phyloP scores from a whole-genome alignment of 2,329 filamentous ascomycete genomes.

The Lachnellula occidentalis region DNA sequence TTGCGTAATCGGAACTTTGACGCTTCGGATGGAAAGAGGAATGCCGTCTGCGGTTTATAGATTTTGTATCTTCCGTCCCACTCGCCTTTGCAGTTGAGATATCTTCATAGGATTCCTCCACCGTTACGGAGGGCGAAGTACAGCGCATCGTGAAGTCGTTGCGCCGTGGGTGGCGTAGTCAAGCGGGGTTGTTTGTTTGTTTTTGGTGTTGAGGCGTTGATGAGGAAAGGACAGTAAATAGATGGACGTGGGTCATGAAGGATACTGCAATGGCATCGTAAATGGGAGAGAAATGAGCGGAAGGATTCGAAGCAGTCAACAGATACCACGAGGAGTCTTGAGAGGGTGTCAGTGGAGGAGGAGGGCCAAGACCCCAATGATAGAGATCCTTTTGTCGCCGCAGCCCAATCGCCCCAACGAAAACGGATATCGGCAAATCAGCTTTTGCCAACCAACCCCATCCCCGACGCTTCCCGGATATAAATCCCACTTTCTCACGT shows the following conservation, averaged over 20 bases:
- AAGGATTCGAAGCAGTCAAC: not conserved
- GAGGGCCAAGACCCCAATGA: not conserved
- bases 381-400: not conserved
- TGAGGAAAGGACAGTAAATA: too few relatives aligned
- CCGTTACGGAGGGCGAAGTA: slow-evolving; percentile 28
- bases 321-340: not conserved
- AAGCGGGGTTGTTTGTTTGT: not conserved
- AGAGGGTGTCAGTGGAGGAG: not conserved
- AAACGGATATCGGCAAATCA: not conserved
- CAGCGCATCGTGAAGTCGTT: slow-evolving; percentile 26
- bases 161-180: not conserved
- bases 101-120: slow-evolving; percentile 30
- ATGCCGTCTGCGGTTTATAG: slow-evolving; percentile 38
- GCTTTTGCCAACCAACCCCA: too few relatives aligned
- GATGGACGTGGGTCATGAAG: not conserved
- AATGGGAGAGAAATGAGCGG: not conserved
- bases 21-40: slow-evolving; percentile 51
- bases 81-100: slow-evolving; percentile 16
- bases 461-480: too few relatives aligned
- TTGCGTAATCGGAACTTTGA: slow-evolving; percentile 52
- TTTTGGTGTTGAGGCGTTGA: too few relatives aligned
- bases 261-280: not conserved
- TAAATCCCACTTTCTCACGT: too few relatives aligned
- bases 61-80: slow-evolving; percentile 17
- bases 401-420: not conserved